phyloP scores from a whole-genome alignment of 441 rosid genomes.

The Viola pubescens region DNA sequence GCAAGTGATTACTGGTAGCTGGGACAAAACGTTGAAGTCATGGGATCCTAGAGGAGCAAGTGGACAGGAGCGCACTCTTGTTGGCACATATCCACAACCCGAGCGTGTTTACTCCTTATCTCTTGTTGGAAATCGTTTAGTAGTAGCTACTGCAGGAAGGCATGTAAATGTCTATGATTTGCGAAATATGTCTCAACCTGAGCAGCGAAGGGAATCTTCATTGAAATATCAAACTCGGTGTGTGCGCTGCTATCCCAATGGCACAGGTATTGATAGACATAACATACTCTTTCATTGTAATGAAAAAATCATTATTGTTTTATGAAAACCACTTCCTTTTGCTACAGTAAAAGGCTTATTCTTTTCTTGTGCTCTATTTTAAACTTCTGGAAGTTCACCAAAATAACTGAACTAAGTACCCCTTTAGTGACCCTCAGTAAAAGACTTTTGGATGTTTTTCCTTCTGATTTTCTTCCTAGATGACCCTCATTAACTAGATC shows the following conservation, averaged over 20 bases:
- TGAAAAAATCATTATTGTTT: background rate
- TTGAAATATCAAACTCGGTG: constrained; percentile 93
- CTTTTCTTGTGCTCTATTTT: background rate
- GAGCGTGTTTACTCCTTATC: constrained; percentile 91
- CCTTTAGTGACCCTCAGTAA: too few species aligned
- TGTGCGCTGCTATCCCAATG: constrained; percentile 93
- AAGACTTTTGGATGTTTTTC: background rate
- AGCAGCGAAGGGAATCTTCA: constrained; percentile 93
- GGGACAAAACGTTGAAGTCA: constrained; percentile 91
- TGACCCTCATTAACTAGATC: constrained; percentile 14
- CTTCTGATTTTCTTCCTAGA: background rate
- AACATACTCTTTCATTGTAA: background rate
- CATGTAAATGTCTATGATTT: constrained; percentile 90
- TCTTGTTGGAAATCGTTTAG: constrained; percentile 83
- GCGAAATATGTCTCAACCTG: constrained; percentile 97
- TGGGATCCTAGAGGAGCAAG: constrained; percentile 99
- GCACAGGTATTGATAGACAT: constrained; percentile 52
- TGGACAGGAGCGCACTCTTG: constrained; percentile 81
- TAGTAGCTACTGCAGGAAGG: constrained; percentile 91
- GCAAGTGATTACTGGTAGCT: constrained; percentile 90
- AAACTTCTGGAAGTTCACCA: background rate
- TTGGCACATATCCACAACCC: constrained; percentile 83
- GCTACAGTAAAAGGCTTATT: background rate
- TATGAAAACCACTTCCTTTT: background rate
- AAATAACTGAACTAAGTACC: background rate